Conservation (phyloP, 495 filamentous ascomycete genomes). For the Gamarada debralockiae region DNA sequence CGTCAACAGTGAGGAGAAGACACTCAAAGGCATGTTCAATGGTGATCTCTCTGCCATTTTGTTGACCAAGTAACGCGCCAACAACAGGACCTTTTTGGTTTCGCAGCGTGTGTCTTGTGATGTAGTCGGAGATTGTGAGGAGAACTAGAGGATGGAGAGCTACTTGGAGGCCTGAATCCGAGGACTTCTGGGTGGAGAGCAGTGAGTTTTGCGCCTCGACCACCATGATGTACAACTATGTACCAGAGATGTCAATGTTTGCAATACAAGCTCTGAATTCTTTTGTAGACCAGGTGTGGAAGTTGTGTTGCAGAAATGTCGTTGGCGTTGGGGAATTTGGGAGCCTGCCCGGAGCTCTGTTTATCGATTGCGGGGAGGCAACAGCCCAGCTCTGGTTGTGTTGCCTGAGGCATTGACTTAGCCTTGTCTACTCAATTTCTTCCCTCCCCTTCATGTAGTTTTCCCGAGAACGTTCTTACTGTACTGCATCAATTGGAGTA, state of each 20-base stretch:
- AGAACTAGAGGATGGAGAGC: constrained; percentile 92
- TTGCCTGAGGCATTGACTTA: too few species aligned
- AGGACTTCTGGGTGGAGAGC: constrained; percentile 49
- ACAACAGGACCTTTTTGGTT: constrained; percentile 70
- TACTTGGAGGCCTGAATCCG: constrained; percentile 75
- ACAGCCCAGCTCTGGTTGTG: too few species aligned
- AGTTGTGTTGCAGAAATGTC: too few species aligned
- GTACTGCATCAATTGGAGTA: too few species aligned
- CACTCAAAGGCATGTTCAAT: constrained; percentile 93
- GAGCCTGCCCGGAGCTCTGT: constrained; percentile 3
- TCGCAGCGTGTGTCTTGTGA: constrained; percentile 83
- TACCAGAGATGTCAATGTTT: background rate
- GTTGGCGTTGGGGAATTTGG: too few species aligned
- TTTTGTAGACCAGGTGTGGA: too few species aligned
- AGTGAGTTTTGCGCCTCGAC: constrained; percentile 28
- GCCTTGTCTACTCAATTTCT: too few species aligned
- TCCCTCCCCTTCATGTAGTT: too few species aligned
- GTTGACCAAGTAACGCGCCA: constrained; percentile 83
- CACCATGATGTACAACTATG: constrained; percentile 13
- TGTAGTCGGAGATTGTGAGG: constrained; percentile 94
- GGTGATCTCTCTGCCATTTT: constrained; percentile 84
- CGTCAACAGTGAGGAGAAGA: constrained; percentile 48
- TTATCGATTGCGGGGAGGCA: background rate
- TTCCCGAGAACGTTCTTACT: too few species aligned
- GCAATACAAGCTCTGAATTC: too few species aligned